Evolutionary conservation across 306 rosid genomes (phyloP).

Genomic region (Quercus berberidifolia): DNA sequence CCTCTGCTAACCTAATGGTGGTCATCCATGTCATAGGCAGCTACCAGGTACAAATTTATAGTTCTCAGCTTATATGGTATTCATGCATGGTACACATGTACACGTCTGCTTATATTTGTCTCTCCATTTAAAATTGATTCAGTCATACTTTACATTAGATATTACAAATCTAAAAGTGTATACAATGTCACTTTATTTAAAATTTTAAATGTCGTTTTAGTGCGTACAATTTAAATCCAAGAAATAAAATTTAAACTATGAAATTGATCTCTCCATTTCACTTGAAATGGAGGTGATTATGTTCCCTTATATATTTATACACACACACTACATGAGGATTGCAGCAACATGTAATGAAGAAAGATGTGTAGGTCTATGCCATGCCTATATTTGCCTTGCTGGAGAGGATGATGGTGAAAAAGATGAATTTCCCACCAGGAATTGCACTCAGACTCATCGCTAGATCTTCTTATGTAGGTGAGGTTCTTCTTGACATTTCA

Average conservation of each 20-base stretch:
- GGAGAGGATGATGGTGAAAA: conserved; percentile 61
- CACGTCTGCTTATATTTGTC: not conserved
- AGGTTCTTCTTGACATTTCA: conserved; percentile 13
- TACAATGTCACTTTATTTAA: too few species aligned
- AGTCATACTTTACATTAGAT: too few species aligned
- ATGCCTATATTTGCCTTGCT: conserved; percentile 87
- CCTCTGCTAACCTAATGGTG: conserved; percentile 89
- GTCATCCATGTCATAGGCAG: conserved; percentile 90
- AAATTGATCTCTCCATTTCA: too few species aligned
- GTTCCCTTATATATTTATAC: not conserved
- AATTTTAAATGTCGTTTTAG: too few species aligned
- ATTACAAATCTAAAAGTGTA: too few species aligned
- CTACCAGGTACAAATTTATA: conserved; percentile 58
- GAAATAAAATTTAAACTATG: too few species aligned
- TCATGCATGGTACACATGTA: not conserved
- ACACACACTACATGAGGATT: not conserved
- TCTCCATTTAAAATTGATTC: too few species aligned
- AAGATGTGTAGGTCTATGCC: conserved; percentile 61
- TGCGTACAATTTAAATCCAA: too few species aligned
- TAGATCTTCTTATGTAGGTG: conserved; percentile 76
- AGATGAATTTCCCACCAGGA: conserved; percentile 59
- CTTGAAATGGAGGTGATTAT: too few species aligned
- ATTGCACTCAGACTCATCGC: conserved; percentile 65
- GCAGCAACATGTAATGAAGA: not conserved
- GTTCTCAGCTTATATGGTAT: not conserved